Evolutionary conservation across 2,329 filamentous ascomycete species (phyloP).

Genomic region (Diaporthe sp.): DNA sequence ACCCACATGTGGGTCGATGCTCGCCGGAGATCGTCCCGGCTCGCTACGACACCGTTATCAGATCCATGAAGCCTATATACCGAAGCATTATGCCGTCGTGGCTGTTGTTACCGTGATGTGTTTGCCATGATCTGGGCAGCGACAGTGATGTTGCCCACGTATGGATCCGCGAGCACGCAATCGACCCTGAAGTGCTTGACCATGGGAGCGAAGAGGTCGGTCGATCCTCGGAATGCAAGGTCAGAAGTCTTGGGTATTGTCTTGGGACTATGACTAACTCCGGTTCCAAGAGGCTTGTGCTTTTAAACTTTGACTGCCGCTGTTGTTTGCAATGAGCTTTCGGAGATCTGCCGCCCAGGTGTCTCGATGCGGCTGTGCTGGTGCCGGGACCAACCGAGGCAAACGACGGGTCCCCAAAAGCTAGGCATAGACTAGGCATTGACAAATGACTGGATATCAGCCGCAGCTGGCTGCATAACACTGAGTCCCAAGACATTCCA

Average conservation of each 20-base stretch:
- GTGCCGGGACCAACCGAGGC: constrained; percentile 16
- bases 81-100: not conserved
- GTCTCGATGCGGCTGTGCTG: not conserved
- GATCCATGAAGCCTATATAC: constrained; percentile 7
- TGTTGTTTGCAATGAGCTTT: not conserved
- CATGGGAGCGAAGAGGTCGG: not conserved
- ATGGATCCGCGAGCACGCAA: constrained; percentile 18
- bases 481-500: not conserved
- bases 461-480: not conserved
- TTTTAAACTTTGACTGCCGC: constrained; percentile 4
- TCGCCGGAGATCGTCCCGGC: not conserved
- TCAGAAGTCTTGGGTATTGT: constrained; percentile 10
- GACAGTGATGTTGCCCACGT: not conserved
- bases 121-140: constrained; percentile 9
- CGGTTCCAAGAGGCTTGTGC: not conserved
- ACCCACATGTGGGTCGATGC: not conserved
- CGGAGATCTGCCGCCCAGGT: not conserved
- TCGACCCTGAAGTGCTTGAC: not conserved
- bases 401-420: not conserved
- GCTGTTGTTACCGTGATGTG: not conserved
- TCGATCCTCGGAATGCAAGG: constrained; percentile 6
- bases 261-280: not conserved
- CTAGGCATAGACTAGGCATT: constrained; percentile 18
- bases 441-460: constrained; percentile 1
- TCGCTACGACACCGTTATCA: not conserved